Conservation (phyloP, 495 filamentous ascomycete species). For the Bacidia gigantensis region DNA sequence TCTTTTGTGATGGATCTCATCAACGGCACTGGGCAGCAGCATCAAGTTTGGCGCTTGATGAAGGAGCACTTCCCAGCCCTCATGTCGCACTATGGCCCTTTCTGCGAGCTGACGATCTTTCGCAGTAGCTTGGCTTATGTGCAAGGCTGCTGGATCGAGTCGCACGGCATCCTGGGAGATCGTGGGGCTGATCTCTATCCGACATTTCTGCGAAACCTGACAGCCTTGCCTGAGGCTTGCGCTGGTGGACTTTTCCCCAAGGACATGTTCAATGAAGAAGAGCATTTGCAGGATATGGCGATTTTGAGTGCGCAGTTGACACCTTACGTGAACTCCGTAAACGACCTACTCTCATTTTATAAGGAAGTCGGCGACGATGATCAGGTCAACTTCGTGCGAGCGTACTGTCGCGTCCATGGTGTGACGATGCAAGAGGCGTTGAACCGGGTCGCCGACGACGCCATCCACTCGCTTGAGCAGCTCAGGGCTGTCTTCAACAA, state of each 20-base stretch:
- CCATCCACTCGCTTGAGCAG: background rate
- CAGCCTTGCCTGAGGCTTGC: background rate
- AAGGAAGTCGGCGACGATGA: background rate
- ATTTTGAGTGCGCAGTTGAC: background rate
- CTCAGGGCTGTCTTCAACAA: background rate
- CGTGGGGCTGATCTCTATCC: background rate
- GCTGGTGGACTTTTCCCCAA: background rate
- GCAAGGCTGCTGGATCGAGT: background rate
- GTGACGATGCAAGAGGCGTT: background rate
- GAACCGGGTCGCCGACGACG: background rate
- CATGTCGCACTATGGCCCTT: background rate
- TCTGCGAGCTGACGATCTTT: background rate
- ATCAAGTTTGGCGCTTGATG: slow-evolving; percentile 1
- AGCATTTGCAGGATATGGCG: background rate
- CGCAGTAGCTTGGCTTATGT: background rate
- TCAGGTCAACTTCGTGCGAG: background rate
- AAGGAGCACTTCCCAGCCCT: background rate
- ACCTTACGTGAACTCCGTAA: background rate
- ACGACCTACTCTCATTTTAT: slow-evolving; percentile 1
- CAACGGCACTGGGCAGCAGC: background rate
- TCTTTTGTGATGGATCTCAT: background rate
- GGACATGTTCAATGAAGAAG: background rate
- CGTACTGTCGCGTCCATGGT: background rate
- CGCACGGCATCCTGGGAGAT: background rate
- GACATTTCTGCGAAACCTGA: background rate